phyloP scores from a whole-genome alignment of 257 asterid genomes.

The Solanum clarkiae region DNA sequence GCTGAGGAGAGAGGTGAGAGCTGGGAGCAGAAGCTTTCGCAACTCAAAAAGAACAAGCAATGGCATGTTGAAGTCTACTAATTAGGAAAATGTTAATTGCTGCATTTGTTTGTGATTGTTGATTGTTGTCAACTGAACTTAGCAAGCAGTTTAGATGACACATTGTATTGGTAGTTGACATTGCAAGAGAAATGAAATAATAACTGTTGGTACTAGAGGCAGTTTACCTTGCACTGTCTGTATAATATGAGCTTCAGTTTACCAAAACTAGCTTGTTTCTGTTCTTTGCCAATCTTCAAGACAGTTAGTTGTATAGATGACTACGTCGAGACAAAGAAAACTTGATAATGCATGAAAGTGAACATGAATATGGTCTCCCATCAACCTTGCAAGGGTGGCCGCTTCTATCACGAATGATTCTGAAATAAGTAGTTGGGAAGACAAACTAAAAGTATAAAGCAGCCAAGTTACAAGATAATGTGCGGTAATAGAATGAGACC shows the following conservation, averaged over 20 bases:
- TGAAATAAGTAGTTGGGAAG: not conserved
- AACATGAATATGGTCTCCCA: not conserved
- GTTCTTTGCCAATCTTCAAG: slow-evolving; percentile 42
- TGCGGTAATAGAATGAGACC: too few species aligned
- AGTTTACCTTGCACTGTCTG: not conserved
- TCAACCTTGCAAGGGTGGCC: not conserved
- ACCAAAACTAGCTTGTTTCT: slow-evolving; percentile 12
- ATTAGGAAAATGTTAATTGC: not conserved
- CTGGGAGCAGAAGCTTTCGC: slow-evolving; percentile 81
- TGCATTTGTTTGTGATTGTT: not conserved
- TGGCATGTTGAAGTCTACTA: slow-evolving; percentile 96
- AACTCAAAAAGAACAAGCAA: slow-evolving; percentile 85
- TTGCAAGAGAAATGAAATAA: not conserved
- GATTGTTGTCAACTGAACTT: not conserved
- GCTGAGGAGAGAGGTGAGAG: slow-evolving; percentile 83
- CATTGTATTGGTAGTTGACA: not conserved
- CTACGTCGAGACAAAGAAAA: not conserved
- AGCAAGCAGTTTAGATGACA: not conserved
- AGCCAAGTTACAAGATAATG: not conserved
- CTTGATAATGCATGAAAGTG: not conserved
- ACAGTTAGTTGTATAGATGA: slow-evolving; percentile 1
- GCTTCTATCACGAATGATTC: not conserved
- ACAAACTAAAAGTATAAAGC: not conserved
- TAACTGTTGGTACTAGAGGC: not conserved
- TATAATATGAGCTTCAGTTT: not conserved